A percentile compares a stretch with the other conserved stretches of the same genome.
Evolutionary conservation across 768 basidiomycete genomes (phyloP).

Genomic region (Brasilioporus rufonigricans): DNA sequence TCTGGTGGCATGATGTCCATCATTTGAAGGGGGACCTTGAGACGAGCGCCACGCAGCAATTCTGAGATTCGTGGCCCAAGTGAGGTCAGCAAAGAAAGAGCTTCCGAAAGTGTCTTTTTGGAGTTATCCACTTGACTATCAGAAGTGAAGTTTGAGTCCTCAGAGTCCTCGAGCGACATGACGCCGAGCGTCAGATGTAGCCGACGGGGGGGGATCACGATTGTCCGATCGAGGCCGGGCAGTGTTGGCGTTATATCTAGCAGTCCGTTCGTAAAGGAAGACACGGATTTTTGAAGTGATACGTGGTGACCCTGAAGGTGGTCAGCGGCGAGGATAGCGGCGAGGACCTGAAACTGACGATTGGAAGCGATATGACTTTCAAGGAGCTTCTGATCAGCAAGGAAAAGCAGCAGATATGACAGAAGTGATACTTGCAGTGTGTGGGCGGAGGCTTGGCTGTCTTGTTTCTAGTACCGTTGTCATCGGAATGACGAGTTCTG

Average conservation of each 20-base stretch:
- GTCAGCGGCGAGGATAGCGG: conserved; percentile 14
- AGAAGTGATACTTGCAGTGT: conserved; percentile 22
- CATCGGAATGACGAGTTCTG: not conserved
- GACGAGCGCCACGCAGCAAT: conserved; percentile 33
- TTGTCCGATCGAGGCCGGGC: conserved; percentile 57
- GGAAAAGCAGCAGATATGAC: not conserved
- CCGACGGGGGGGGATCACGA: conserved; percentile 55
- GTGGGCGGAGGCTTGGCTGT: conserved; percentile 17
- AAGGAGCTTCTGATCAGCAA: not conserved
- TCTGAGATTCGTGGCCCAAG: conserved; percentile 40
- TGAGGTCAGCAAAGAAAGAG: conserved; percentile 42
- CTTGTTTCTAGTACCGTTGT: conserved; percentile 1
- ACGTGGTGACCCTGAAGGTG: conserved; percentile 39
- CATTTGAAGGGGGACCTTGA: conserved; percentile 42
- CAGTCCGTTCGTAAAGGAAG: conserved; percentile 35
- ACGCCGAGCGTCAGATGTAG: conserved; percentile 76
- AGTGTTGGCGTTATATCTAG: conserved; percentile 24
- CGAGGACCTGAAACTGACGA: conserved; percentile 32
- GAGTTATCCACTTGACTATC: not conserved
- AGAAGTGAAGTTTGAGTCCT: not conserved
- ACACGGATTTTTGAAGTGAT: conserved; percentile 35
- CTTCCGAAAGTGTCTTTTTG: conserved; percentile 36
- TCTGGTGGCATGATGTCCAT: conserved; percentile 52
- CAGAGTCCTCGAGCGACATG: conserved; percentile 50
- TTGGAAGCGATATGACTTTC: conserved; percentile 32